Evolutionary conservation across 345 rosid genomes (phyloP), one percentile per base, ranked within the genome.

Genomic region (Turritis glabra): DNA sequence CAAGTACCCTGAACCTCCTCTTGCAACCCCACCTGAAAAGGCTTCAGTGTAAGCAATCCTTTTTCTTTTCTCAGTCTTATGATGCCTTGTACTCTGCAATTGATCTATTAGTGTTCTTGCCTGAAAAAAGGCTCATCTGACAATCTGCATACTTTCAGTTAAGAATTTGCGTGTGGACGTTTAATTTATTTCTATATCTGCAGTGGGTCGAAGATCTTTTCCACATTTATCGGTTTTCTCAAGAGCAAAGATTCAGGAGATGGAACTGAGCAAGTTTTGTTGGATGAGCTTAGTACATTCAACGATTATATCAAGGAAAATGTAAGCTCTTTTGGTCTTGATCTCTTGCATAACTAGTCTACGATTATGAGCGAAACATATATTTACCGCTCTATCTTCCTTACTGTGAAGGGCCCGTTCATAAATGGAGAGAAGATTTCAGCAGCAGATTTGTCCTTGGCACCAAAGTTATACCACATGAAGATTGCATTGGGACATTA

Each of bases 131-230:
- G 12, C 13, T 15, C 10, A 17, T 33, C 51, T 64, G 37, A 33
- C 8, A 43, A 22, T 59, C 44, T 58, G 63, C 35, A 19, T 67
- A 44, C 56, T 19, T 75, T n/a, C 9, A 7, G 17, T 59, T 69
- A 33, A 71, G 59, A 74, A 54, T 46, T 61, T 43, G 0, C 6
- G 51, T 52, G 55, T 29, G 46, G 9, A 68, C 10, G 33, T 73
- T 61, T 52, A 2, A 72, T 37, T 44, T 76, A 48, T 72, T 53
- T 64, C n/a, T 79, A 33, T 74, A 48, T 69, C 9, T 80, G 79
- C 32, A 94, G 96, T n/a, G 96, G 98, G 50, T 94, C 87, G 4
- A 94, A 91, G 75, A 86, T 91, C 30, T 90, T 91, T 85, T 91
- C 98, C 67, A 82, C 92, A 19, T 94, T 91, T 81, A 84, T 94